Evolutionary conservation across 2,329 filamentous ascomycete species (phyloP), one percentile per base, ranked within the genome.

Genomic region (Lojkania enalia): DNA sequence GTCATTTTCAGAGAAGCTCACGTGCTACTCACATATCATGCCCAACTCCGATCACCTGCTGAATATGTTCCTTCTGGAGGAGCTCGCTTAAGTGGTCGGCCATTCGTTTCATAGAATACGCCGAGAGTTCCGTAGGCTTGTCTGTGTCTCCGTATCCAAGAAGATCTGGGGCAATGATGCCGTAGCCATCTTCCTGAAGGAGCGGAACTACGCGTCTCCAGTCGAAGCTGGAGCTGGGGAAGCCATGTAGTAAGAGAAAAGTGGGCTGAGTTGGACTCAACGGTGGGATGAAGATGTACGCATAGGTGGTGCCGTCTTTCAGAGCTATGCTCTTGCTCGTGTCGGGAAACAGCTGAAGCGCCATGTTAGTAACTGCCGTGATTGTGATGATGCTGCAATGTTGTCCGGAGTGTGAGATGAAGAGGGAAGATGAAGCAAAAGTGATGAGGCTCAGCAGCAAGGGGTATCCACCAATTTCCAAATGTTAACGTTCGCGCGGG

Each of bases 191-290:
- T 5, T 64, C 44, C n/a, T 70, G 59, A 19, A 77, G 59, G 25
- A 68, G 44, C 20, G 63, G 63, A 29, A 74, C 60, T 27, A 76
- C 56, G 23, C 64, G 63, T 6, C 63, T 55, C 75, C 74, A 79
- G 14, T 76, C 58, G 4, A 58, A 63, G 0, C 71, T 68, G 13
- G 64, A 61, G 49, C 75, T 73, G 5, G 77, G 77, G 52, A 73
- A 79, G 38, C 77, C 77, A 55, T 79, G 77, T 19, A 74, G 78
- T 23, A 61, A 44, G 9, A 61, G 49, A 33, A 56, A 39, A 5
- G 52, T 50, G 2, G 71, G 1, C 54, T 18, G 50, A 7, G 7
- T 27, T n/a, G n/a, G n/a, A 27, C 38, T 40, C 4, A 14, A 18
- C 12, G 5, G 7, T 3, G 39, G 39, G 18, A 41, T 18, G 29